Evolutionary conservation across 148 eudicot species (phyloP), one percentile per base, ranked within the genome.

Genomic region (Camellia sinensis): DNA sequence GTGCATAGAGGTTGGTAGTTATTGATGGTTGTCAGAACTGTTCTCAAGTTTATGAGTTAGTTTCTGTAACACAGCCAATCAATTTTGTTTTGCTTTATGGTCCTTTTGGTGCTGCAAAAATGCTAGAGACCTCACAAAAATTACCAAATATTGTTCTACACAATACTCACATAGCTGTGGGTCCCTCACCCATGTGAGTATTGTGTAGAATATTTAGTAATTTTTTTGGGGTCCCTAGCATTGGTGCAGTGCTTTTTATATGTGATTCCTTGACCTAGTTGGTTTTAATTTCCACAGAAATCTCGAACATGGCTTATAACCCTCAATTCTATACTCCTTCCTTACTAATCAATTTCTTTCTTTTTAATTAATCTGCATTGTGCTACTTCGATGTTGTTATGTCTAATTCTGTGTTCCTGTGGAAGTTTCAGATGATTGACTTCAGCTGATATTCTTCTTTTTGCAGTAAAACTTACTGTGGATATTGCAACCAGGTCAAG

Each of bases 401-500:
- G 7, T 37, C 40, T 15, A 12, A 12, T 44, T 65, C 12, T 64
- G 12, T 7, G 10, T 9, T 15, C 45, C 54, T 9, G 0, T 19
- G 7, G 45, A 22, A 62, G n/a, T 53, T 62, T 80, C 19, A 66
- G 15, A 48, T 22, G 10, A 60, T 46, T 71, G 7, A 11, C 18
- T 56, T 18, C 66, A 9, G 69, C 29, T 66, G 18, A 45, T 78
- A 12, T n/a, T 76, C 54, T 76, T 60, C 3, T 52, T 56, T 56
- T 70, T 83, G 82, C 97, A 94, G 97, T 76, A 94, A 94, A 87
- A 94, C 94, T 45, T 87, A 86, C 65, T 94, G 98, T 62, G 87
- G 86, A 56, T 94, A 80, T 80, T 91, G 95, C 85, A 74, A 48
- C 67, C 77, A 85, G 79, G 97, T 90, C 68, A 92, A 89, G 83